These are phyloP conservation scores for Apiospora aurea DNA, from an alignment of 2,329 filamentous ascomycete species.

Conservation along the genomic window DNA sequence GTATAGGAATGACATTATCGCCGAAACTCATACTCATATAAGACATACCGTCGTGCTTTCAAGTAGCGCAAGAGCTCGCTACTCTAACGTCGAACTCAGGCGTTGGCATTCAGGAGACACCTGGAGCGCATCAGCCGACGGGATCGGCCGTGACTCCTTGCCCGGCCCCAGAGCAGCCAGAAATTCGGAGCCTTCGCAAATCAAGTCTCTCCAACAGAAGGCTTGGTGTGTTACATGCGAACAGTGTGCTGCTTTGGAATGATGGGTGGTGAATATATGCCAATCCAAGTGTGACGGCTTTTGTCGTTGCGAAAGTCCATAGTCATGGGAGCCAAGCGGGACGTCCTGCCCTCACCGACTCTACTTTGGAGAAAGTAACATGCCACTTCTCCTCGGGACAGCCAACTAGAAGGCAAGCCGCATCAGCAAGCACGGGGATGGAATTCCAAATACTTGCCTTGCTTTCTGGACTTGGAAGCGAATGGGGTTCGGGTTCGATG, in stretches of 20 bases:
- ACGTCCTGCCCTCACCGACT: not conserved
- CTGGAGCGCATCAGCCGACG: not conserved
- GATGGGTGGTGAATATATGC: not conserved
- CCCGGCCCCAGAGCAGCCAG: no score
- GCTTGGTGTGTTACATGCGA: not conserved
- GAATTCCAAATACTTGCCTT: slow-evolving; percentile 15
- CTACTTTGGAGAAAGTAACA: not conserved
- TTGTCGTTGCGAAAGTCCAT: not conserved
- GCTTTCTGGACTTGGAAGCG: not conserved
- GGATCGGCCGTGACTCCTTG: not conserved
- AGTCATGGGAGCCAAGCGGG: not conserved
- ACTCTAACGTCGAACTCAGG: not conserved
- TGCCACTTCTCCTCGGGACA: not conserved
- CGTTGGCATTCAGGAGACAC: not conserved
- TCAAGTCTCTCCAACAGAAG: not conserved
- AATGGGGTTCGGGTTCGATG: slow-evolving; percentile 1
- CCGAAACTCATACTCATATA: not conserved
- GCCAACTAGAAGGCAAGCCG: not conserved
- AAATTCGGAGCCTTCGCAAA: not conserved
- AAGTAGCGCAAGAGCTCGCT: not conserved
- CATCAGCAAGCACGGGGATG: not conserved
- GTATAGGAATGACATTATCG: not conserved
- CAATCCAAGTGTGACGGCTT: not conserved
- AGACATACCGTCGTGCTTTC: not conserved
- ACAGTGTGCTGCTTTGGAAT: not conserved